Percentiles rank a stretch among this genome's conserved stretches.
These are phyloP conservation scores for Neofusicoccum ribis DNA, from an alignment of 2,329 filamentous ascomycete genomes.

Conservation along the genomic window DNA sequence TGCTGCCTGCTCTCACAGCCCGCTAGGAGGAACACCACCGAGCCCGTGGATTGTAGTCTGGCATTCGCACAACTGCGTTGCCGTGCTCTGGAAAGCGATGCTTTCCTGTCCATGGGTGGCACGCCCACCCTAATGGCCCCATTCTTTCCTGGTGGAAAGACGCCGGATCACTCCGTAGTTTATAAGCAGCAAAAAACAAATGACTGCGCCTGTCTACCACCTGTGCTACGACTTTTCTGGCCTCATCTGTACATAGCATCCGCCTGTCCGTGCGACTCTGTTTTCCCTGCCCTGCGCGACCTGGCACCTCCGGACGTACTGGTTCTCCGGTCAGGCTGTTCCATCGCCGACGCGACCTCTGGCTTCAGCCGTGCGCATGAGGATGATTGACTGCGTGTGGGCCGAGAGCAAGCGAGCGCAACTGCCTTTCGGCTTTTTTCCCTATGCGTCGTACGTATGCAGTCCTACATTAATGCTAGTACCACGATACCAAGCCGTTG, in stretches of 20 bases:
- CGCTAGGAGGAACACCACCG: slow-evolving; percentile 6
- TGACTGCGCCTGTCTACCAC: slow-evolving; percentile 2
- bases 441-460: slow-evolving; percentile 5
- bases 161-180: slow-evolving; percentile 13
- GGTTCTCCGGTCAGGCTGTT: background rate
- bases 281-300: background rate
- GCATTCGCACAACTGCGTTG: slow-evolving; percentile 18
- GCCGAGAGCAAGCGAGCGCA: background rate
- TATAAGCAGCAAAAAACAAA: slow-evolving; percentile 15
- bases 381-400: background rate
- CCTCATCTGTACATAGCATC: slow-evolving; percentile 3
- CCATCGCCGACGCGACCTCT: background rate
- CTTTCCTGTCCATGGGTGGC: slow-evolving; percentile 16
- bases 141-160: slow-evolving; percentile 16
- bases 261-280: background rate
- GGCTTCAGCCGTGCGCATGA: background rate
- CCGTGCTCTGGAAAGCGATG: slow-evolving; percentile 4
- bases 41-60: slow-evolving; percentile 14
- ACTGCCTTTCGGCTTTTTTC: slow-evolving; percentile 8
- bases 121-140: background rate
- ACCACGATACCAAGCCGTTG: background rate
- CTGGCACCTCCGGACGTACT: slow-evolving; percentile 1
- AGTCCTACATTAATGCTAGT: slow-evolving; percentile 4
- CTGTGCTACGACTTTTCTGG: slow-evolving; percentile 7
- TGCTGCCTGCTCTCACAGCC: slow-evolving; percentile 5